Base-by-base conservation (phyloP, 2,329 filamentous ascomycete species). In the Lasiodiplodia theobromae region DNA sequence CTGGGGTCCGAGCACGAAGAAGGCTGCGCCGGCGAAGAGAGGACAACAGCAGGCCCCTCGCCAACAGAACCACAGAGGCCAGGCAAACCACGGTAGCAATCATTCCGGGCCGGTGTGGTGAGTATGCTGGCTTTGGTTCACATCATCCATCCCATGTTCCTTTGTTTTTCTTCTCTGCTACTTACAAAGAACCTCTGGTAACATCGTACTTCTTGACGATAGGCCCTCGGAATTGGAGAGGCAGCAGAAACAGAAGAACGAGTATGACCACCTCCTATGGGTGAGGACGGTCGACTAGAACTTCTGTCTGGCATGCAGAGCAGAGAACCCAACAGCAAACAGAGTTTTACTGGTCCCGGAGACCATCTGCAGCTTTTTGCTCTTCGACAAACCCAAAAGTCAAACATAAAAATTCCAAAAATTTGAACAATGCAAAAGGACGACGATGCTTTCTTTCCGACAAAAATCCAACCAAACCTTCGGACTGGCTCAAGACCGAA, bases 161-260 rank as follows among this genome's bases (percentile, higher is more conserved):
- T 28, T 28, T 28, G 2, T 49, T 40, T 51, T n/a, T 47, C 18
- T 2, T 47, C n/a, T 21, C 6, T 51, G 14, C 51, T 40, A 47
- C 53, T 67, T 38, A 57, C 54, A 51, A 28, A 67, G 25, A 28
- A 28, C 40, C 38, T 11, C 34, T 49, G 23, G 34, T 58, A 57
- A 47, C 28, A 38, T 21, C 21, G n/a, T 57, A 11, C n/a, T 47
- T 21, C 44, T 49, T 16, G 28, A 44, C 34, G 52, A 21, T 51
- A 57, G 53, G 53, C 38, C 38, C 40, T 57, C 52, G 12, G 49
- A 54, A 37, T n/a, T 54, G 12, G 31, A 54, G n/a, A 44, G 51
- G 53, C 51, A 56, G 51, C 63, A 66, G 51, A 52, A 66, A 23
- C 52, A 57, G 23, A 47, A 31, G 21, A 47, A 58, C 10, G 52